Percentiles rank a stretch among this genome's conserved stretches.
These are phyloP conservation scores for Haplographium delicatum DNA, from an alignment of 495 filamentous ascomycete genomes.

Conservation along the genomic window DNA sequence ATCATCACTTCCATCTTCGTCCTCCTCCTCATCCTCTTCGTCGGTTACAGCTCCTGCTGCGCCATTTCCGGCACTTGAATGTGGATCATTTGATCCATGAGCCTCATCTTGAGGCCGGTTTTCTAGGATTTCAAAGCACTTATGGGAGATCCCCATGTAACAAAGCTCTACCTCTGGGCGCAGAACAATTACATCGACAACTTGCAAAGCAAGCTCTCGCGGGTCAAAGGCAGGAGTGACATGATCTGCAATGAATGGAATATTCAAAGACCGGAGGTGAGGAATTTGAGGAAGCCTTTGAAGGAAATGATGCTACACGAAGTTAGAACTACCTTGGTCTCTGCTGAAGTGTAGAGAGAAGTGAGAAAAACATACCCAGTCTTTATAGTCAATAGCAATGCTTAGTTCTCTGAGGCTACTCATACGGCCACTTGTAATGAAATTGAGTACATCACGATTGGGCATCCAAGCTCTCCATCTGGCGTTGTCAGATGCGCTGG, in stretches of 20 bases:
- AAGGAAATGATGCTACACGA: slow-evolving; percentile 89
- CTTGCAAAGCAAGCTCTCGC: slow-evolving; percentile 74
- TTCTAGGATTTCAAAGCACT: slow-evolving; percentile 90
- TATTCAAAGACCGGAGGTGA: slow-evolving; percentile 71
- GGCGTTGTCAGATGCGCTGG: slow-evolving; percentile 31
- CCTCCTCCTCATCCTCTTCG: slow-evolving; percentile 40
- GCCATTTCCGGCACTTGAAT: slow-evolving; percentile 20
- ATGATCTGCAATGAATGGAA: slow-evolving; percentile 66
- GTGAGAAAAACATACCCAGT: slow-evolving; percentile 65
- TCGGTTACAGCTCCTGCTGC: slow-evolving; percentile 32
- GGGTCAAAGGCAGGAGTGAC: slow-evolving; percentile 52
- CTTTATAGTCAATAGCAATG: slow-evolving; percentile 70
- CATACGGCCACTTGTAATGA: slow-evolving; percentile 83
- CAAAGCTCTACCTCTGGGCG: slow-evolving; percentile 80
- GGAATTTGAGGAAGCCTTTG: slow-evolving; percentile 72
- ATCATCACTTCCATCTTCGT: slow-evolving; percentile 34
- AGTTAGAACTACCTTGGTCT: too few relatives aligned
- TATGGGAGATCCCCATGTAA: slow-evolving; percentile 73
- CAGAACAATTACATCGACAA: slow-evolving; percentile 79
- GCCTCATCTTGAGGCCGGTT: slow-evolving; percentile 45
- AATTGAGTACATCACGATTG: slow-evolving; percentile 65
- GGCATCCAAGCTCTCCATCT: slow-evolving; percentile 75
- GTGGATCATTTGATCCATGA: slow-evolving; percentile 28
- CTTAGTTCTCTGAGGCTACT: slow-evolving; percentile 67
- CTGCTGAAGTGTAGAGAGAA: too few relatives aligned